Conservation (phyloP, 371 early-diverging fungal species). For the Basidiobolus meristosporus region DNA sequence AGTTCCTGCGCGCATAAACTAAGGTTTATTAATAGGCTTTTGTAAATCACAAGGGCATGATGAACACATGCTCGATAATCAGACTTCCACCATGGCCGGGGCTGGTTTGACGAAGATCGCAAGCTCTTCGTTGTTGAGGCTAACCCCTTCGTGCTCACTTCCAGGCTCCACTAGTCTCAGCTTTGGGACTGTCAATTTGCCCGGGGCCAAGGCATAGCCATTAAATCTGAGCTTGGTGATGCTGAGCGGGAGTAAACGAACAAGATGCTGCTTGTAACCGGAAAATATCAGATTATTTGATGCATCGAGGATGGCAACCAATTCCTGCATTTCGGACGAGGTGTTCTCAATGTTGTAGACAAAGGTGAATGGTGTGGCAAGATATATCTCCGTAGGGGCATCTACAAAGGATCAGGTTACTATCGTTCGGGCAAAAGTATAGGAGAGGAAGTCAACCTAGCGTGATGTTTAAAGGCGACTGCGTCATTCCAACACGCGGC, state of each 20-base stretch:
- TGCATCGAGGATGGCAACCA: slow-evolving; percentile 22
- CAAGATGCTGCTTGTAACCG: slow-evolving; percentile 25
- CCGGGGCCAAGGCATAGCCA: slow-evolving; percentile 7
- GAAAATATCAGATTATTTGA: slow-evolving; percentile 40
- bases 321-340: slow-evolving; percentile 19
- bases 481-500: background rate
- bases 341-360: slow-evolving; percentile 27
- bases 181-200: background rate
- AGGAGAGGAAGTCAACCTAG: background rate
- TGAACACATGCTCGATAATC: too few species aligned
- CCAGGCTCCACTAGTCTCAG: background rate
- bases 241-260: slow-evolving; percentile 25
- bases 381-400: slow-evolving; percentile 17
- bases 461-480: background rate
- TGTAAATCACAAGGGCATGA: too few species aligned
- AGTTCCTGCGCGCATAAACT: too few species aligned
- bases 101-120: too few species aligned
- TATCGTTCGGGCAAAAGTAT: slow-evolving; percentile 1
- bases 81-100: too few species aligned
- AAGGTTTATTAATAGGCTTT: too few species aligned
- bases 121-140: too few species aligned
- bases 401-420: slow-evolving; percentile 6
- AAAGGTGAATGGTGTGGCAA: slow-evolving; percentile 27
- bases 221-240: slow-evolving; percentile 13
- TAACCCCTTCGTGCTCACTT: too few species aligned